Percentiles rank a stretch among this genome's conserved stretches.
These are phyloP conservation scores for Pseudogymnoascus sp. DNA, from an alignment of 2,329 filamentous ascomycete genomes.

Conservation along the genomic window DNA sequence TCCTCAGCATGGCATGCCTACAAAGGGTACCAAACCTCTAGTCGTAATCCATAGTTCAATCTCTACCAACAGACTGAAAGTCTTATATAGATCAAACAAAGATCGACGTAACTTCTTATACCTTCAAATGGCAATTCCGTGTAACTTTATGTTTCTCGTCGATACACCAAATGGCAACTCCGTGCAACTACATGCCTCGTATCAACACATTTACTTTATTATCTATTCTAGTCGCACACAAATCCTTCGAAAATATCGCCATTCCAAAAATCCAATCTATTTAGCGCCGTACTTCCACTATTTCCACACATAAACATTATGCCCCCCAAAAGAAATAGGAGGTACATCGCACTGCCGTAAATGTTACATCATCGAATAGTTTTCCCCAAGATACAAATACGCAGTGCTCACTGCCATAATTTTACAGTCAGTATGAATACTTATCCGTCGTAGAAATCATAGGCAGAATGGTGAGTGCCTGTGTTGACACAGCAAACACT, in stretches of 20 bases:
- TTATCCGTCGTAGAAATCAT: slow-evolving; percentile 15
- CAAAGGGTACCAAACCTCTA: not conserved
- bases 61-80: not conserved
- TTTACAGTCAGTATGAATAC: slow-evolving; percentile 7
- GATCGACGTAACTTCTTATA: not conserved
- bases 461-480: slow-evolving; percentile 15
- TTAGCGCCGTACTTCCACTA: not conserved
- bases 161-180: not conserved
- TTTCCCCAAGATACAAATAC: not conserved
- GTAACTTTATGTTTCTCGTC: not conserved
- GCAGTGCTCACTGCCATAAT: not conserved
- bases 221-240: not conserved
- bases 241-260: not conserved
- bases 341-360: not conserved
- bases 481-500: slow-evolving; percentile 11
- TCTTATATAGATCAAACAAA: not conserved
- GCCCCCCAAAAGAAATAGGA: not conserved
- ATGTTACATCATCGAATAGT: not conserved
- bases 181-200: not conserved
- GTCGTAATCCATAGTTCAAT: not conserved
- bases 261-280: not conserved
- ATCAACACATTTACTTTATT: not conserved
- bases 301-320: not conserved
- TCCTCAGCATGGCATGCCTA: not conserved
- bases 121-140: not conserved